Evolutionary conservation across 2,329 filamentous ascomycete genomes (phyloP).

Genomic region (Hymenoscyphus linearis): DNA sequence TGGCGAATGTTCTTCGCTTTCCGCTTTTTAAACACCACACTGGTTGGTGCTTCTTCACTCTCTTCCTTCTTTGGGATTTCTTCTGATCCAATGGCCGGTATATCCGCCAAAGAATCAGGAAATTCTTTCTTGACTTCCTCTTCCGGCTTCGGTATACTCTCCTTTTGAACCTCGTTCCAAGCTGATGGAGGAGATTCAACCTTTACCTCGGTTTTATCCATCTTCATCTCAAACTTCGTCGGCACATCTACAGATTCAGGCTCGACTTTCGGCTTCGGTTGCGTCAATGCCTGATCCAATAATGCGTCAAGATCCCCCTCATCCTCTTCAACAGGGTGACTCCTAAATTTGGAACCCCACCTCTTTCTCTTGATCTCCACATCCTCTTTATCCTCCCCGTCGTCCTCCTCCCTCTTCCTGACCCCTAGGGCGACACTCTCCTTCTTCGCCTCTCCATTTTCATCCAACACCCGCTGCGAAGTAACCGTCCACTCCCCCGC

Average conservation of each 20-base stretch:
- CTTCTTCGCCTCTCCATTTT: constrained; percentile 40
- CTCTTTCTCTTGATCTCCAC: constrained; percentile 53
- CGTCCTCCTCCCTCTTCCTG: constrained; percentile 56
- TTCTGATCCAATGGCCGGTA: constrained; percentile 14
- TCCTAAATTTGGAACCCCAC: constrained; percentile 32
- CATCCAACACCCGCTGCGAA: constrained; percentile 31
- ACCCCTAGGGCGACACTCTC: constrained; percentile 47
- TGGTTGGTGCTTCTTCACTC: constrained; percentile 31
- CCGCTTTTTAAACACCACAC: constrained; percentile 74
- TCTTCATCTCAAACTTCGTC: not conserved
- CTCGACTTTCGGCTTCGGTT: constrained; percentile 22
- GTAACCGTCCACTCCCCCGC: constrained; percentile 81
- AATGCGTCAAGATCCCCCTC: constrained; percentile 37
- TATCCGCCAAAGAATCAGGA: constrained; percentile 32
- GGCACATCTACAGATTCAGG: not conserved
- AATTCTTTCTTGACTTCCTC: constrained; percentile 24
- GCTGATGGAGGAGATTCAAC: constrained; percentile 6
- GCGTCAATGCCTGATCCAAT: constrained; percentile 25
- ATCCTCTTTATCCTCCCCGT: constrained; percentile 55
- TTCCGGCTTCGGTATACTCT: not conserved
- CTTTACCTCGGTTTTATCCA: constrained; percentile 19
- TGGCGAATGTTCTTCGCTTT: constrained; percentile 63
- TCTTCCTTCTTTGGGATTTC: constrained; percentile 28
- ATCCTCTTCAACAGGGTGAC: constrained; percentile 30
- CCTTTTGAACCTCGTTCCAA: not conserved